Percentiles rank a stretch among this genome's conserved stretches.
These are phyloP conservation scores for Jatropha podagrica DNA, from an alignment of 441 rosid genomes.

Conservation along the genomic window DNA sequence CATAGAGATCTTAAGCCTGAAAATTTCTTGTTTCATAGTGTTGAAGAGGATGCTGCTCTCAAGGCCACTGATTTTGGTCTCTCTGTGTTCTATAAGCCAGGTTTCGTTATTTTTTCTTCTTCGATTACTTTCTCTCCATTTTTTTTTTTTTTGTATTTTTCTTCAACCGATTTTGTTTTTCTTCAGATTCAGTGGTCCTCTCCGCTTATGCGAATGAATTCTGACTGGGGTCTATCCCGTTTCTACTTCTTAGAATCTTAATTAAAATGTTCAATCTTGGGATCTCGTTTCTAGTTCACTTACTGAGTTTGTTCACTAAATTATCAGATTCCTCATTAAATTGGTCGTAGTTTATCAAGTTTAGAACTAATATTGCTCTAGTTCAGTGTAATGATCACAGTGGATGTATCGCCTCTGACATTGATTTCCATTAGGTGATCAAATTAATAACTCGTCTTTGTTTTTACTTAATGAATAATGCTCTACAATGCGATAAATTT, in stretches of 20 bases:
- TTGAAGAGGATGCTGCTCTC: conserved; percentile 64
- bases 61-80: conserved; percentile 88
- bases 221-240: neutral
- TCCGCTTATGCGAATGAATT: neutral
- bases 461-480: neutral
- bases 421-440: neutral
- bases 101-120: conserved; percentile 28
- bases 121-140: neutral
- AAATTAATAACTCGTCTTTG: neutral
- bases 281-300: conserved; percentile 12
- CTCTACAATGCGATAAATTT: neutral
- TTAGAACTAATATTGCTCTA: neutral
- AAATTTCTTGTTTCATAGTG: conserved; percentile 69
- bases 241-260: neutral
- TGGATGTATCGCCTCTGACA: neutral
- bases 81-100: conserved; percentile 79
- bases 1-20: conserved; percentile 94
- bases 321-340: neutral
- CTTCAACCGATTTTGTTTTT: conserved; percentile 17
- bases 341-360: too few relatives aligned
- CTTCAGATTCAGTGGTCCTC: conserved; percentile 37
- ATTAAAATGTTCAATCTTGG: conserved; percentile 2
- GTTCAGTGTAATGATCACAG: neutral
- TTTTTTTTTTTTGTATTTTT: neutral
- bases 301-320: neutral